These are phyloP conservation scores for Pedinophyceae sp. DNA, from an alignment of 139 green algal genomes.

Conservation along the genomic window DNA sequence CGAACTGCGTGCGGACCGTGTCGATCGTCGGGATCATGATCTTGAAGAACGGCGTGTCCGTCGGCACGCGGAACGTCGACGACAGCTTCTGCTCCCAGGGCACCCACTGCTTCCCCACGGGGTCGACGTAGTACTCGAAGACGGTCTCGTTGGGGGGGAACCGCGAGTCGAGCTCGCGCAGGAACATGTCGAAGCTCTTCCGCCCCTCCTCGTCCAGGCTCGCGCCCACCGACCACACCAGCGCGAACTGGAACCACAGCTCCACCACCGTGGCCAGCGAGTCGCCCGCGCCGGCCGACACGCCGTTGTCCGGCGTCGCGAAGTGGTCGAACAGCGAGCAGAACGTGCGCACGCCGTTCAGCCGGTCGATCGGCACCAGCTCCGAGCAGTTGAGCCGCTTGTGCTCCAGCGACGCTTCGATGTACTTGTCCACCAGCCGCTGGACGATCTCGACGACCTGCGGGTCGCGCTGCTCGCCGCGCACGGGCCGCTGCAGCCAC, in stretches of 20 bases:
- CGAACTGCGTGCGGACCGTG: constrained; percentile 36
- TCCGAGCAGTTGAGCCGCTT: constrained; percentile 48
- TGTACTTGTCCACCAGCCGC: constrained; percentile 54
- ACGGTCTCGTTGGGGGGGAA: constrained; percentile 49
- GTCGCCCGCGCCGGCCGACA: constrained; percentile 29
- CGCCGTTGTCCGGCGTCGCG: constrained; percentile 36
- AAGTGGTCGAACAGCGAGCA: constrained; percentile 56
- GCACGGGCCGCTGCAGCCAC: constrained; percentile 29
- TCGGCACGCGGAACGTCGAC: constrained; percentile 28
- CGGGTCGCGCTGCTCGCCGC: too few relatives aligned
- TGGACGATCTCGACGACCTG: constrained; percentile 20
- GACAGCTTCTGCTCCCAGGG: constrained; percentile 51
- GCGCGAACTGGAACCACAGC: constrained; percentile 59
- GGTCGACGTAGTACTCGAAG: constrained; percentile 57
- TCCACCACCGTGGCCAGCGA: constrained; percentile 41
- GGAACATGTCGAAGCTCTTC: constrained; percentile 46
- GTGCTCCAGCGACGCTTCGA: constrained; percentile 43
- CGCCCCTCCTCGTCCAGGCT: constrained; percentile 46
- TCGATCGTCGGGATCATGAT: constrained; percentile 28
- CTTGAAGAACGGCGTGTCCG: constrained; percentile 47
- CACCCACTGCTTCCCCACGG: constrained; percentile 27
- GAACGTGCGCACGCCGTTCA: constrained; percentile 45
- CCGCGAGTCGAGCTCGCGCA: constrained; percentile 33
- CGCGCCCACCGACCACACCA: constrained; percentile 69
- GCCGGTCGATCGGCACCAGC: constrained; percentile 46